Evolutionary conservation across 768 basidiomycete genomes (phyloP).

Genomic region (Sarcodon sp.): DNA sequence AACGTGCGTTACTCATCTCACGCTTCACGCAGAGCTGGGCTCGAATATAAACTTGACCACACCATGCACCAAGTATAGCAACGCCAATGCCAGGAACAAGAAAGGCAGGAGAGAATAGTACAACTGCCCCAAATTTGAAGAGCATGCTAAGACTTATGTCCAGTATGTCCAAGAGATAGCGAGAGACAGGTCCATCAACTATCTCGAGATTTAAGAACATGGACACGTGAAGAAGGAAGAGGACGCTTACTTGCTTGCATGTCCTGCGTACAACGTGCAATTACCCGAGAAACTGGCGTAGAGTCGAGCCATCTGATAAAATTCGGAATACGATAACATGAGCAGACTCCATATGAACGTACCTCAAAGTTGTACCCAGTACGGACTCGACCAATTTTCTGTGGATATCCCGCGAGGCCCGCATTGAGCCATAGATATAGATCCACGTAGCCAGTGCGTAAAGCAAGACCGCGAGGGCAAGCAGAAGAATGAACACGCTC

Average conservation of each 20-base stretch:
- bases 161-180: slow-evolving; percentile 12
- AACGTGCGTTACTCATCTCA: slow-evolving; percentile 36
- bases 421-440: slow-evolving; percentile 34
- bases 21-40: slow-evolving; percentile 45
- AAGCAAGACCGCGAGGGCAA: slow-evolving; percentile 16
- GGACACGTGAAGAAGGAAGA: too few species aligned
- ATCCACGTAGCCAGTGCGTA: slow-evolving; percentile 21
- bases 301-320: slow-evolving; percentile 33
- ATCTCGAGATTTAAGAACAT: background rate
- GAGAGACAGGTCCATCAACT: slow-evolving; percentile 23
- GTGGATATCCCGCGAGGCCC: slow-evolving; percentile 46
- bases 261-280: slow-evolving; percentile 56
- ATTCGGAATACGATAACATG: background rate
- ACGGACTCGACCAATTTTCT: slow-evolving; percentile 35
- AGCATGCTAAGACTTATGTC: slow-evolving; percentile 21
- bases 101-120: slow-evolving; percentile 25
- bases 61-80: slow-evolving; percentile 23
- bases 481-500: slow-evolving; percentile 23
- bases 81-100: slow-evolving; percentile 23
- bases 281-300: slow-evolving; percentile 44
- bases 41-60: slow-evolving; percentile 39
- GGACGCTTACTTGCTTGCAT: slow-evolving; percentile 23
- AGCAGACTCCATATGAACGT: slow-evolving; percentile 18
- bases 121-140: slow-evolving; percentile 22
- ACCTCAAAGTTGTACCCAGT: slow-evolving; percentile 49